Percentiles rank a stretch among this genome's conserved stretches.
These are phyloP conservation scores for Anthostomella pinea DNA, from an alignment of 2,329 filamentous ascomycete species.

Conservation along the genomic window DNA sequence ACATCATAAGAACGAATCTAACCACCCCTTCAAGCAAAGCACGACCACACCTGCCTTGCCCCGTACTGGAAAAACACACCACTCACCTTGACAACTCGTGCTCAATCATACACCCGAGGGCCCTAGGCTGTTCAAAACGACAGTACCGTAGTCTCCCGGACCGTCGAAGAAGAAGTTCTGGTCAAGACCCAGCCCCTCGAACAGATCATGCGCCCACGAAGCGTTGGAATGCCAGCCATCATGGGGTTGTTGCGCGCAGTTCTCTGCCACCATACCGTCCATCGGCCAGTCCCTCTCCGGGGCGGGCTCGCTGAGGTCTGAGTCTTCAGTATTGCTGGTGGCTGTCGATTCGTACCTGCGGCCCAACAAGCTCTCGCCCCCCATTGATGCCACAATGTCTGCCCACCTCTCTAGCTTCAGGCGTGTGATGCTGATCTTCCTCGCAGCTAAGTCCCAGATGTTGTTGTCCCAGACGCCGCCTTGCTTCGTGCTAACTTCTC, in stretches of 20 bases:
- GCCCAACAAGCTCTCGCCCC: constrained; percentile 27
- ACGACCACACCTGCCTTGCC: too few relatives aligned
- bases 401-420: constrained; percentile 47
- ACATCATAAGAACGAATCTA: too few relatives aligned
- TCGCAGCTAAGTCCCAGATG: constrained; percentile 47
- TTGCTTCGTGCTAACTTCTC: constrained; percentile 20
- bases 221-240: constrained; percentile 19
- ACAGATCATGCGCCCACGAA: constrained; percentile 25
- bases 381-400: constrained; percentile 38
- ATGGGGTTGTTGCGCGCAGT: constrained; percentile 1
- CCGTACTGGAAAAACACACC: too few relatives aligned
- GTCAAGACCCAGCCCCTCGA: constrained; percentile 25
- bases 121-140: constrained; percentile 17
- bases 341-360: constrained; percentile 2
- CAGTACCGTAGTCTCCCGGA: constrained; percentile 19
- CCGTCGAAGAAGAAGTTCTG: constrained; percentile 30
- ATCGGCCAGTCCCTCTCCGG: constrained; percentile 14
- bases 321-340: background rate
- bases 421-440: constrained; percentile 45
- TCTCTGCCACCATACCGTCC: constrained; percentile 6
- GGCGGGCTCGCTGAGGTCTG: constrained; percentile 5
- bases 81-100: too few relatives aligned
- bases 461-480: constrained; percentile 39
- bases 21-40: too few relatives aligned
- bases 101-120: too few relatives aligned